phyloP scores from a whole-genome alignment of 169 alveolate species.

The Eimeria tenella region DNA sequence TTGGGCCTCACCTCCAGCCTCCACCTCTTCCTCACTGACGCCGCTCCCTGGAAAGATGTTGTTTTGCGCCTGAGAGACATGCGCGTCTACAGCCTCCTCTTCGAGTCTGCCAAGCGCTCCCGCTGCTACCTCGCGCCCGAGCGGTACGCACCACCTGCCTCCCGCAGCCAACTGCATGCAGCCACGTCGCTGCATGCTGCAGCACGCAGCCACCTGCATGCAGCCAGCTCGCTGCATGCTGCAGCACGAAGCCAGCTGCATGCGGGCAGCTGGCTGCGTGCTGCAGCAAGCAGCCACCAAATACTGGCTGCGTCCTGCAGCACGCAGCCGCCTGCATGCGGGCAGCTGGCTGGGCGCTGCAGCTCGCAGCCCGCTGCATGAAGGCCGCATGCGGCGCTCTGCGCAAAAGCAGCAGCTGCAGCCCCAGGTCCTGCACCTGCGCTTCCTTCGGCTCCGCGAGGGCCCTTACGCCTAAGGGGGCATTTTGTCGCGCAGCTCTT shows the following conservation, averaged over 20 bases:
- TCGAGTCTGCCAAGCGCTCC: constrained; percentile 83
- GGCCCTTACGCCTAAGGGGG: too few species aligned
- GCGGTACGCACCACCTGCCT: constrained; percentile 76
- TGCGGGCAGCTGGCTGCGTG: not conserved
- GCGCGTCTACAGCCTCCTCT: constrained; percentile 86
- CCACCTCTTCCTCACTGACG: constrained; percentile 87
- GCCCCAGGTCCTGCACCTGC: too few species aligned
- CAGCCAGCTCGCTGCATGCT: too few species aligned
- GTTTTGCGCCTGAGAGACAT: constrained; percentile 85
- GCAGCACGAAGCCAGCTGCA: not conserved
- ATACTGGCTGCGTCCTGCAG: not conserved
- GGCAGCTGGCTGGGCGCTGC: not conserved
- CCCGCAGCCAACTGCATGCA: too few species aligned
- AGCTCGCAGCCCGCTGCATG: not conserved
- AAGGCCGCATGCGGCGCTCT: too few species aligned
- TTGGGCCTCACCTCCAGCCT: constrained; percentile 86
- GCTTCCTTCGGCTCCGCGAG: too few species aligned
- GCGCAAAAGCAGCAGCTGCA: too few species aligned
- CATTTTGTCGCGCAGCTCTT: too few species aligned
- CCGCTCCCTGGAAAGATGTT: constrained; percentile 87
- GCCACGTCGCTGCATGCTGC: not conserved
- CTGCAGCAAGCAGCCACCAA: not conserved
- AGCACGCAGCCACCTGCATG: not conserved
- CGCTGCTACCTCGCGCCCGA: constrained; percentile 93
- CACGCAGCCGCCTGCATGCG: too few species aligned